A percentile compares a stretch with the other conserved stretches of the same genome.
phyloP scores from a whole-genome alignment of 2,329 filamentous ascomycete species.

The Aspergillus candidus region DNA sequence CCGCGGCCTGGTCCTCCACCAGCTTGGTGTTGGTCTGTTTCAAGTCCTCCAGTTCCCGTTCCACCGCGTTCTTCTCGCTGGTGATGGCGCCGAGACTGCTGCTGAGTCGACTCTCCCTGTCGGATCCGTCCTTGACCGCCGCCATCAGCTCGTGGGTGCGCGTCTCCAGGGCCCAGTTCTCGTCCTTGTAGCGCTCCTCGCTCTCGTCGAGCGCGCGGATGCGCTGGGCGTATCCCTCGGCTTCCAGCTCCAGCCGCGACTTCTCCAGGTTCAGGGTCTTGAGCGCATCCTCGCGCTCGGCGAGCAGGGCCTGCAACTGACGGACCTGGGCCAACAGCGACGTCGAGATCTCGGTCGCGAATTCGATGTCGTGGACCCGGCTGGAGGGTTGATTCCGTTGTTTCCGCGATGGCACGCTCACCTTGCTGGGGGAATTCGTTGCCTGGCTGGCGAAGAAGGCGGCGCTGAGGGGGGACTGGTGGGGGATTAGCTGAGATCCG shows the following conservation, averaged over 20 bases:
- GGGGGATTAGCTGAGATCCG: conserved; percentile 6
- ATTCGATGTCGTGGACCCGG: conserved; percentile 91
- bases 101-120: conserved; percentile 75
- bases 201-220: conserved; percentile 82
- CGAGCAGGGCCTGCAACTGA: conserved; percentile 75
- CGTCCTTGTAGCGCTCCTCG: conserved; percentile 93
- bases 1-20: conserved; percentile 68
- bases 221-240: conserved; percentile 70
- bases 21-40: conserved; percentile 74
- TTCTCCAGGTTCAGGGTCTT: conserved; percentile 69
- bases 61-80: conserved; percentile 67
- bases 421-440: conserved; percentile 79
- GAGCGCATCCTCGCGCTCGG: conserved; percentile 81
- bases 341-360: conserved; percentile 96
- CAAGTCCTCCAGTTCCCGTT: conserved; percentile 87
- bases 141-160: conserved; percentile 78
- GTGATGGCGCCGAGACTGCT: conserved; percentile 64
- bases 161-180: conserved; percentile 96
- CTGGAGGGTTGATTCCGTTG: conserved; percentile 83
- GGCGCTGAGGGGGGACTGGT: conserved; percentile 62
- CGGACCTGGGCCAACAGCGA: conserved; percentile 91
- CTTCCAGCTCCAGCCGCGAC: conserved; percentile 73
- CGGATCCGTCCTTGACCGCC: conserved; percentile 66
- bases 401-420: conserved; percentile 79
- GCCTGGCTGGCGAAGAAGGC: conserved; percentile 79